A percentile compares a stretch with the other conserved stretches of the same genome.
These are phyloP conservation scores for Orbilia blumenaviensis DNA, from an alignment of 2,329 filamentous ascomycete genomes.

Conservation along the genomic window DNA sequence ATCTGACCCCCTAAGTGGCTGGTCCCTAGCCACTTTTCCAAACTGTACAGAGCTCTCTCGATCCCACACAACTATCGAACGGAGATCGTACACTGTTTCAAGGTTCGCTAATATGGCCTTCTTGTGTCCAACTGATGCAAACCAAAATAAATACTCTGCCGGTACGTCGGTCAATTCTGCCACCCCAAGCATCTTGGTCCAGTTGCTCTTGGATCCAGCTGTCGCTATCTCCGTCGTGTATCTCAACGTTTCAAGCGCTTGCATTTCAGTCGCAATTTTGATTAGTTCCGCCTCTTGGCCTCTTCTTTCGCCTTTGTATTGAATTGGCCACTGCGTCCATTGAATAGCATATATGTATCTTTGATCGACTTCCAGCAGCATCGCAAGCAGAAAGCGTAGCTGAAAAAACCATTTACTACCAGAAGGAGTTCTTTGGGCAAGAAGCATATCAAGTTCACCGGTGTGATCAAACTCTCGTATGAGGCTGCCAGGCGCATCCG, in stretches of 20 bases:
- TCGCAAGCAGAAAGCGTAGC: neutral
- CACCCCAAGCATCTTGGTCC: neutral
- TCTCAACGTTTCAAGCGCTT: slow-evolving; percentile 4
- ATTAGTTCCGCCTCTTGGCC: neutral
- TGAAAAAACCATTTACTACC: slow-evolving; percentile 7
- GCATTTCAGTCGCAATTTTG: neutral
- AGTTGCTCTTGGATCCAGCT: neutral
- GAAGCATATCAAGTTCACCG: neutral
- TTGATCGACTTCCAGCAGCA: neutral
- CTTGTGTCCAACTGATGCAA: slow-evolving; percentile 6
- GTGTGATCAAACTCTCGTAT: neutral
- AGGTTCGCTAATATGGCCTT: slow-evolving; percentile 16
- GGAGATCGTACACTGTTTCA: neutral
- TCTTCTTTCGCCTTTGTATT: neutral
- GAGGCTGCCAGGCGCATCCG: neutral
- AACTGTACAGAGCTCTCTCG: neutral
- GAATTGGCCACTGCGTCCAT: neutral
- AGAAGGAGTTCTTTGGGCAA: neutral
- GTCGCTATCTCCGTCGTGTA: neutral
- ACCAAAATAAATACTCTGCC: neutral
- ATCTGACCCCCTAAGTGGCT: no score
- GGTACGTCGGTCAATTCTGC: neutral
- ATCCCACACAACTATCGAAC: neutral
- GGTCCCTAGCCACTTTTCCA: no score
- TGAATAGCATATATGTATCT: neutral